Conservation (phyloP, 352 stramenopile genomes). For the Phytopythium boreale region DNA sequence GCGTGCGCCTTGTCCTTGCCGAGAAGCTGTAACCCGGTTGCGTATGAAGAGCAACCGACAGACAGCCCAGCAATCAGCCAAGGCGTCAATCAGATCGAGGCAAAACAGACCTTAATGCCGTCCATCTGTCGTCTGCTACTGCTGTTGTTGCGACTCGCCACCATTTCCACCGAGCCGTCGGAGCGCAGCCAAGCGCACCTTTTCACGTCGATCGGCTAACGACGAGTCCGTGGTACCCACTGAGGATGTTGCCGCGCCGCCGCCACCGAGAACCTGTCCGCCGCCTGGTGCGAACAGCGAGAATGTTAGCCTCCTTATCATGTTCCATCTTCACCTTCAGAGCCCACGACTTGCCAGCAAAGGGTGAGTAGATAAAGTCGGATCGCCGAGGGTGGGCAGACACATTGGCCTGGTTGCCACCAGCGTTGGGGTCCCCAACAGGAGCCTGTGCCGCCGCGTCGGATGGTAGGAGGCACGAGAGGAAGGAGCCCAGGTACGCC, state of each 20-base stretch:
- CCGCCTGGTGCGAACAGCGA: constrained; percentile 23
- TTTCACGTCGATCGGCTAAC: constrained; percentile 58
- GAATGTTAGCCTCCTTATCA: neutral
- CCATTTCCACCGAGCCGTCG: constrained; percentile 31
- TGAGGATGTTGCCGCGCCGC: constrained; percentile 16
- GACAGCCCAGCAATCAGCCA: neutral
- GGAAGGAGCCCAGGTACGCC: constrained; percentile 90
- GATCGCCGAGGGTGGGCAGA: constrained; percentile 16
- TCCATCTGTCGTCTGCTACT: neutral
- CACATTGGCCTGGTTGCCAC: neutral
- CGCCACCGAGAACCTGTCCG: constrained; percentile 33
- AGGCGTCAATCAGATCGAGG: neutral
- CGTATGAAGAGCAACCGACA: neutral
- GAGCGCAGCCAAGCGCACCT: constrained; percentile 57
- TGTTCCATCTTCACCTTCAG: neutral
- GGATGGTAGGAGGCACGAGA: constrained; percentile 74
- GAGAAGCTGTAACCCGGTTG: neutral
- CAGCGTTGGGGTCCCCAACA: constrained; percentile 39
- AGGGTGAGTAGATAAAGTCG: constrained; percentile 50
- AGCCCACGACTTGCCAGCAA: constrained; percentile 38
- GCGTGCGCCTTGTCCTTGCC: neutral
- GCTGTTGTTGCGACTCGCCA: neutral
- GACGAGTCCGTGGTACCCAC: constrained; percentile 13
- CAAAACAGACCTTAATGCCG: neutral
- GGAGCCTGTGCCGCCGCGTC: constrained; percentile 54